Percentiles rank a stretch among this genome's conserved stretches.
phyloP scores from a whole-genome alignment of 164 flowering plant species.

The Santalum album region DNA sequence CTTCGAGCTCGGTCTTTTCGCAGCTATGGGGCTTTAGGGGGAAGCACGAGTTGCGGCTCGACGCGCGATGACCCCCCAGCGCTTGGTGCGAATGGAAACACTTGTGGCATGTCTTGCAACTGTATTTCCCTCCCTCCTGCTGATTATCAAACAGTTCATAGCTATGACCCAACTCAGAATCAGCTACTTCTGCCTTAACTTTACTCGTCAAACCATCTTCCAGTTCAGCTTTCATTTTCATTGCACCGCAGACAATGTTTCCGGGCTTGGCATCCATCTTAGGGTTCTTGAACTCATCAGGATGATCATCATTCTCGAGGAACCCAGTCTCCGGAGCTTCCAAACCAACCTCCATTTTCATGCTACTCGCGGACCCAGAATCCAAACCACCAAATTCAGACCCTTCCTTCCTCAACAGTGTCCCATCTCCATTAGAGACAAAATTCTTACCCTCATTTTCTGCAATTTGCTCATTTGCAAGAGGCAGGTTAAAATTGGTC shows the following conservation, averaged over 20 bases:
- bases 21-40: not conserved
- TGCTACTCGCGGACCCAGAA: not conserved
- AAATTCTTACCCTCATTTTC: slow-evolving; percentile 3
- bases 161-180: not conserved
- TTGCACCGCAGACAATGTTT: too few species aligned
- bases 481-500: not conserved
- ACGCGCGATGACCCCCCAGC: not conserved
- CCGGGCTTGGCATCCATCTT: not conserved
- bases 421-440: slow-evolving; percentile 3
- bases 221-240: too few species aligned
- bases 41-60: not conserved
- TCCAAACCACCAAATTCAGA: not conserved
- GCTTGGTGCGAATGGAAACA: not conserved
- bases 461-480: not conserved
- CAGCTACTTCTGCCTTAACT: not conserved
- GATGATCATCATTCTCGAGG: not conserved
- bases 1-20: slow-evolving; percentile 4
- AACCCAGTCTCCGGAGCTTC: slow-evolving; percentile 2
- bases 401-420: slow-evolving; percentile 1
- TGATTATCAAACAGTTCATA: not conserved
- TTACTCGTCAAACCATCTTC: slow-evolving; percentile 4
- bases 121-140: slow-evolving; percentile 1
- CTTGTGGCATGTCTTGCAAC: slow-evolving; percentile 11
- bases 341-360: not conserved
- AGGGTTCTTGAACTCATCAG: too few species aligned